phyloP scores from a whole-genome alignment of 371 early-diverging fungal genomes.

The Fennellomyces sp. region DNA sequence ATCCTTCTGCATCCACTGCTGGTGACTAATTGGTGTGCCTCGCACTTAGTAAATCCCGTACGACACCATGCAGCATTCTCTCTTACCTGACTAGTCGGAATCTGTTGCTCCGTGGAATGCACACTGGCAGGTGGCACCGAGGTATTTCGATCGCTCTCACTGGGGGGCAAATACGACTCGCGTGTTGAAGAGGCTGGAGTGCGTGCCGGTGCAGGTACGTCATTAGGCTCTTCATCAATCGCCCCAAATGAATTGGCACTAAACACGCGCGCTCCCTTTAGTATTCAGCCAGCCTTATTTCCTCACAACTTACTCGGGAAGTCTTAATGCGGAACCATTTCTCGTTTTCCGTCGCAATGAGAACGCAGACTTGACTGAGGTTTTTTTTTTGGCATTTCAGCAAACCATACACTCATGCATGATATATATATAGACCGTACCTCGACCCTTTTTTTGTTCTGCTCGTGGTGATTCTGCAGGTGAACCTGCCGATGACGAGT shows the following conservation, averaged over 20 bases:
- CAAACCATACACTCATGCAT: not conserved
- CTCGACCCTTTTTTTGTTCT: not conserved
- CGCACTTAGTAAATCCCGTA: too few relatives aligned
- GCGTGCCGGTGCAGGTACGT: not conserved
- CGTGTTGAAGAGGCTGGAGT: not conserved
- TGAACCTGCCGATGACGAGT: not conserved
- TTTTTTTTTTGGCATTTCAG: not conserved
- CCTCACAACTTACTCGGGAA: conserved; percentile 18
- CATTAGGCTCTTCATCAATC: conserved; percentile 5
- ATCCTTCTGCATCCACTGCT: conserved; percentile 47
- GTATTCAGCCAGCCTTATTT: too few relatives aligned
- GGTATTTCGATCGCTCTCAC: not conserved
- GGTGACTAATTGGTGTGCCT: conserved; percentile 22
- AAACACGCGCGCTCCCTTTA: not conserved
- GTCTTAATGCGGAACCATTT: conserved; percentile 13
- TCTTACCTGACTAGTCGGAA: too few relatives aligned
- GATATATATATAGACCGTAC: not conserved
- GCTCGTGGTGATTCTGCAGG: not conserved
- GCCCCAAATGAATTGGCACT: not conserved
- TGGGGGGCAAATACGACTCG: not conserved
- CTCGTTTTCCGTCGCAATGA: conserved; percentile 16
- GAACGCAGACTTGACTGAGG: conserved; percentile 13
- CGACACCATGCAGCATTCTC: not conserved
- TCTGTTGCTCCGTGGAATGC: not conserved
- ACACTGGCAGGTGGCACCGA: not conserved